These are phyloP conservation scores for Tagetes erecta DNA, from an alignment of 129 eudicot genomes.

Conservation along the genomic window DNA sequence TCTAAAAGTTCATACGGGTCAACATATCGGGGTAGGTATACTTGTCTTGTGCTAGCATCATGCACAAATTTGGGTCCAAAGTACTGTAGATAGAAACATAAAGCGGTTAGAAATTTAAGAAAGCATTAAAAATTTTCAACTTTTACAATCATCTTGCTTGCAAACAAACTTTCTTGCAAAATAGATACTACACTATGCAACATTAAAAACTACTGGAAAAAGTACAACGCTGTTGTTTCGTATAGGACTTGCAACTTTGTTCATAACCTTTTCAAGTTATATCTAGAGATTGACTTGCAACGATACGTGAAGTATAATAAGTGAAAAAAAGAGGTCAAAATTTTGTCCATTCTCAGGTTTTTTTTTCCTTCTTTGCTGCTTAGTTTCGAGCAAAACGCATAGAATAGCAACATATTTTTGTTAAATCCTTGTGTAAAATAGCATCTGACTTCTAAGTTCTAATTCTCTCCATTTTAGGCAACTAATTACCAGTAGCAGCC, in stretches of 20 bases:
- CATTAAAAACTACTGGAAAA: too few species aligned
- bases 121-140: neutral
- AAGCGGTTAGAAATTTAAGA: neutral
- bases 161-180: neutral
- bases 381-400: neutral
- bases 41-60: conserved; percentile 49
- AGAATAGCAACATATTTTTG: neutral
- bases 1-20: conserved; percentile 86
- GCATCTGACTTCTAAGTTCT: neutral
- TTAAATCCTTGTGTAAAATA: neutral
- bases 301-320: too few species aligned
- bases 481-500: neutral
- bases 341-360: too few species aligned
- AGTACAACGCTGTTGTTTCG: neutral
- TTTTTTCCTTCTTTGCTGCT: neutral
- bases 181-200: neutral
- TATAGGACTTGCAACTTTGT: too few species aligned
- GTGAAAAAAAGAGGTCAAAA: too few species aligned
- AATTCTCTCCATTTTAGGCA: neutral
- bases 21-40: conserved; percentile 60
- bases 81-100: conserved; percentile 46
- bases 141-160: neutral
- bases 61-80: conserved; percentile 86
- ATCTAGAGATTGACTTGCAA: too few species aligned
- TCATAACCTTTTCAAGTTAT: too few species aligned